These are phyloP conservation scores for Purpureocillium takamizusanense DNA, from an alignment of 2,329 filamentous ascomycete species.

Conservation along the genomic window DNA sequence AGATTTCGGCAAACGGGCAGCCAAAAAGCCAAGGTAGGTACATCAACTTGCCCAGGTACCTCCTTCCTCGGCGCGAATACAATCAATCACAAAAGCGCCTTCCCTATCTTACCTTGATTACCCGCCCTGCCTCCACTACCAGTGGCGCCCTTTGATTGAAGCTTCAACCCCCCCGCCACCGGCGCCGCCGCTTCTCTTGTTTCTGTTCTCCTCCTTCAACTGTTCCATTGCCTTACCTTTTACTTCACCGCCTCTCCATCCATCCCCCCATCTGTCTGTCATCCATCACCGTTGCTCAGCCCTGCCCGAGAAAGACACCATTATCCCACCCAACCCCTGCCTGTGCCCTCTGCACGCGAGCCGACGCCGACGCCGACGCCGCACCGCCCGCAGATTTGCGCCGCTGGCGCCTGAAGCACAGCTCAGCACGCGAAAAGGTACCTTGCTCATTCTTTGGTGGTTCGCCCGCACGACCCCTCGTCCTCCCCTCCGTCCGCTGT, in stretches of 20 bases:
- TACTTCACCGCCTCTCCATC: background rate
- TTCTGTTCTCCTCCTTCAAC: background rate
- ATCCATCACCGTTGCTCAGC: background rate
- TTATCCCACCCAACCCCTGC: background rate
- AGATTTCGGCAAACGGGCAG: too few species aligned
- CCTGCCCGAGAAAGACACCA: background rate
- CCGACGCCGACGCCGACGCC: too few species aligned
- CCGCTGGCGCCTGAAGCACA: too few species aligned
- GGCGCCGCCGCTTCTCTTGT: too few species aligned
- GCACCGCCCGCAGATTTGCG: too few species aligned
- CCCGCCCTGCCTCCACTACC: slow-evolving; percentile 2
- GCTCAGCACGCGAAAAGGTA: too few species aligned
- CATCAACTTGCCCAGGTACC: too few species aligned
- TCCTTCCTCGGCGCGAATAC: too few species aligned
- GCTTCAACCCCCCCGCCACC: background rate
- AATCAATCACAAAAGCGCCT: too few species aligned
- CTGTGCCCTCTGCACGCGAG: too few species aligned
- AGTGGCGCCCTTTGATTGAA: slow-evolving; percentile 13
- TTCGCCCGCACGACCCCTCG: slow-evolving; percentile 2
- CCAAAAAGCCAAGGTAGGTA: too few species aligned
- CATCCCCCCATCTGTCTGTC: background rate
- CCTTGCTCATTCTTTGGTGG: too few species aligned
- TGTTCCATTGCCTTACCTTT: background rate
- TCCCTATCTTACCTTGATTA: slow-evolving; percentile 1
- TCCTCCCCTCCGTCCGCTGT: background rate